A percentile compares a stretch with the other conserved stretches of the same genome.
Evolutionary conservation across 31 red algal genomes (phyloP).

Genomic region (Asparagopsis taxiformis): DNA sequence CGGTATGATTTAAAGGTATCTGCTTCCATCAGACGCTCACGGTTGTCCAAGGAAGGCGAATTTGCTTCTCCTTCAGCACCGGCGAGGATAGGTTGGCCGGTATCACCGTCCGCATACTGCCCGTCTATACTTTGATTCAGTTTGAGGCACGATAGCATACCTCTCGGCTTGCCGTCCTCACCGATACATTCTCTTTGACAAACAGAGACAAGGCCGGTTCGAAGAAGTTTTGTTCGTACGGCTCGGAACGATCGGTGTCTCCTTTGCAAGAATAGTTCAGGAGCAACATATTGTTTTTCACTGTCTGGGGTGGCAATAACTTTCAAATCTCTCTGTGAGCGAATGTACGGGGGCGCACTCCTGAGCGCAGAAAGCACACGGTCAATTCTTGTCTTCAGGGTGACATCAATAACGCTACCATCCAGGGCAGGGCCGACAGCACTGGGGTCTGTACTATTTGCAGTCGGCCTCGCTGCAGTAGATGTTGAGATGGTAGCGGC

Average conservation of each 20-base stretch:
- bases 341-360: conserved; percentile 6
- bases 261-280: conserved; percentile 25
- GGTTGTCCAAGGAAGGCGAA: too few species aligned
- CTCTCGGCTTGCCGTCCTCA: conserved; percentile 18
- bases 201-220: conserved; percentile 21
- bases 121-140: background rate
- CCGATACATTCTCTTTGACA: conserved; percentile 29
- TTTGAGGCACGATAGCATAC: conserved; percentile 34
- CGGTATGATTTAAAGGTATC: too few species aligned
- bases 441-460: background rate
- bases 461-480: background rate
- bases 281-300: conserved; percentile 14
- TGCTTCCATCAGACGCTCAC: too few species aligned
- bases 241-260: conserved; percentile 55
- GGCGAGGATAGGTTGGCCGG: too few species aligned
- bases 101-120: background rate
- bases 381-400: conserved; percentile 19
- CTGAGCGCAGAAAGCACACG: conserved; percentile 31
- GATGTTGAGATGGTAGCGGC: conserved; percentile 6
- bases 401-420: conserved; percentile 49
- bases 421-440: background rate
- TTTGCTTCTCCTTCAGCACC: too few species aligned
- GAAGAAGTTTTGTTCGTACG: conserved; percentile 14
- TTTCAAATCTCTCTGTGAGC: conserved; percentile 57
- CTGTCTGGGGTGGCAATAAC: conserved; percentile 59